A percentile compares a stretch with the other conserved stretches of the same genome.
These are phyloP conservation scores for Miamiensis avidus DNA, from an alignment of 169 alveolate species.

Conservation along the genomic window DNA sequence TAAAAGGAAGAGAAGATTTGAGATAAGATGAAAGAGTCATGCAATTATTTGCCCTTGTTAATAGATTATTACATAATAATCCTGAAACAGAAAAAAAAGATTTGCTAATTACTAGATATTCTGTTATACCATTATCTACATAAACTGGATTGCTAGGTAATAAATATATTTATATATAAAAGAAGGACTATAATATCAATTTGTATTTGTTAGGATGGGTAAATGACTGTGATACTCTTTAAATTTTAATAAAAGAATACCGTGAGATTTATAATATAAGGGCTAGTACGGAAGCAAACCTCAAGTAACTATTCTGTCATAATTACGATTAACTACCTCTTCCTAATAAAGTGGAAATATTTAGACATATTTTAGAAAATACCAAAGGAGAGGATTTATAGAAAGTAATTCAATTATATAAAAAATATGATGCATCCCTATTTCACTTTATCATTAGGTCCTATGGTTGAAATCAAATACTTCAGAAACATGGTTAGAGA, in stretches of 20 bases:
- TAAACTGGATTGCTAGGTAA: conserved; percentile 80
- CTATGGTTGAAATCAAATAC: conserved; percentile 87
- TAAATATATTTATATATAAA: no score
- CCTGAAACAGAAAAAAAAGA: conserved; percentile 79
- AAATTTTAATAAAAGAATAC: conserved; percentile 81
- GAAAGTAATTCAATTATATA: not conserved
- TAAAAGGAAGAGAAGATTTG: conserved; percentile 93
- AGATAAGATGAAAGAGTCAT: conserved; percentile 94
- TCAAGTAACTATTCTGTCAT: conserved; percentile 76
- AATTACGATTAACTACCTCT: conserved; percentile 79
- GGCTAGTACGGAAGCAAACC: conserved; percentile 84
- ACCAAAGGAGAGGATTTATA: conserved; percentile 62
- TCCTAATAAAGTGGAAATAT: conserved; percentile 85
- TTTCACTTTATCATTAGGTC: conserved; percentile 17
- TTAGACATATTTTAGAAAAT: conserved; percentile 75
- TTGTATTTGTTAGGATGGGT: conserved; percentile 97
- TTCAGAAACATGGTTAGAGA: conserved; percentile 91
- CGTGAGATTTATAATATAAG: conserved; percentile 71
- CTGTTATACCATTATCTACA: conserved; percentile 90
- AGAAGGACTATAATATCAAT: no score
- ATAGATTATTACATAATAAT: conserved; percentile 74
- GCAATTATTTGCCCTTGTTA: conserved; percentile 87
- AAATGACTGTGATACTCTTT: conserved; percentile 87
- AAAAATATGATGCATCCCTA: not conserved
- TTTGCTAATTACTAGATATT: conserved; percentile 77